Conservation (phyloP, 2,329 filamentous ascomycete genomes). For the Teratosphaeria nubilosa region DNA sequence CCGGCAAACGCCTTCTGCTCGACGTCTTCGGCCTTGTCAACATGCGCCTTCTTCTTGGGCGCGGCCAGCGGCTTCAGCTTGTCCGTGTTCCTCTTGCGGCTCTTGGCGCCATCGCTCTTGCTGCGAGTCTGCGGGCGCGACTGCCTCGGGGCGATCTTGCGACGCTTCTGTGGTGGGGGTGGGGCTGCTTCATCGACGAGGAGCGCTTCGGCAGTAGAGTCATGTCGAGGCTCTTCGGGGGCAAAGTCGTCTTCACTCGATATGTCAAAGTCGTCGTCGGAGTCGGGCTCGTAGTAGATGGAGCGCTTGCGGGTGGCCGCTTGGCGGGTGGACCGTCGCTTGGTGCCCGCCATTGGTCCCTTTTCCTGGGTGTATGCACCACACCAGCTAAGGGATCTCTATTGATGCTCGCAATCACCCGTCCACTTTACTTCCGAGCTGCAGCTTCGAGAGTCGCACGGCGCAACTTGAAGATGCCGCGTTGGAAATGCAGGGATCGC, state of each 20-base stretch:
- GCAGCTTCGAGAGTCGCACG: no score
- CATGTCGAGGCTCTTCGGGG: constrained; percentile 5
- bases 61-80: not conserved
- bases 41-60: not conserved
- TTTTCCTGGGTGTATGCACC: no score
- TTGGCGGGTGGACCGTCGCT: constrained; percentile 25
- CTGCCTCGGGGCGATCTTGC: constrained; percentile 8
- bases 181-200: not conserved
- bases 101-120: constrained; percentile 1
- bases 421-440: no score
- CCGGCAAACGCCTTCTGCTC: constrained; percentile 15
- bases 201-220: no score
- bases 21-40: not conserved
- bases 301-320: constrained; percentile 23
- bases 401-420: no score
- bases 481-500: no score
- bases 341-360: constrained; percentile 16
- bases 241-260: constrained; percentile 16
- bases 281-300: constrained; percentile 26
- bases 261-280: constrained; percentile 24
- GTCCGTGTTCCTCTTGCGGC: not conserved
- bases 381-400: no score
- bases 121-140: constrained; percentile 17
- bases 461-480: no score
- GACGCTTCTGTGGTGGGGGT: constrained; percentile 12